Percentiles rank a stretch among this genome's conserved stretches.
These are phyloP conservation scores for Biscutella auriculata DNA, from an alignment of 441 rosid genomes.

Conservation along the genomic window DNA sequence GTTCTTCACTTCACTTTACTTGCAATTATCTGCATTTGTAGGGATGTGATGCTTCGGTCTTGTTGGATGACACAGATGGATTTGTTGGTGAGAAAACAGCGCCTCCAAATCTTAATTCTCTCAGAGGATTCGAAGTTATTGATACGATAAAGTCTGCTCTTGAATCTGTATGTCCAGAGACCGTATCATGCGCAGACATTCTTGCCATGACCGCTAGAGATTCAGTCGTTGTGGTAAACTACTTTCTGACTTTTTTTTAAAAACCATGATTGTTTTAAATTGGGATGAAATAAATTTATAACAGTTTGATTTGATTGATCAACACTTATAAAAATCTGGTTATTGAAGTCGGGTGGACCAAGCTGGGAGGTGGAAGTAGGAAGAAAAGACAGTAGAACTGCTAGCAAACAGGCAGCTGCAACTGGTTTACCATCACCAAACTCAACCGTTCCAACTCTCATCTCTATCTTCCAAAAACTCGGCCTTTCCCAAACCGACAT, in stretches of 20 bases:
- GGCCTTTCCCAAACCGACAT: conserved; percentile 57
- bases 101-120: conserved; percentile 64
- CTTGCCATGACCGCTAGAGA: conserved; percentile 70
- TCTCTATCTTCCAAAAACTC: conserved; percentile 53
- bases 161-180: conserved; percentile 55
- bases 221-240: conserved; percentile 48
- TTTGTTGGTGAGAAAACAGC: conserved; percentile 80
- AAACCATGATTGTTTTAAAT: no score
- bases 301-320: neutral
- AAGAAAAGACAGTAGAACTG: conserved; percentile 49
- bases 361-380: conserved; percentile 75
- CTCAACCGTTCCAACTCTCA: conserved; percentile 43
- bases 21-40: no score
- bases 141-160: conserved; percentile 55
- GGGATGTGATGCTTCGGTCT: conserved; percentile 82
- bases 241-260: neutral
- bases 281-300: neutral
- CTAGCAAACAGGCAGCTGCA: conserved; percentile 57
- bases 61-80: conserved; percentile 49
- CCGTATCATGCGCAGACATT: conserved; percentile 76
- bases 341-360: conserved; percentile 71
- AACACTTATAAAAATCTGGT: neutral
- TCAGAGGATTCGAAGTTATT: conserved; percentile 73
- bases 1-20: no score
- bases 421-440: conserved; percentile 60